Conservation (phyloP, 805 yeast species). For the Ogataea dorogensis region DNA sequence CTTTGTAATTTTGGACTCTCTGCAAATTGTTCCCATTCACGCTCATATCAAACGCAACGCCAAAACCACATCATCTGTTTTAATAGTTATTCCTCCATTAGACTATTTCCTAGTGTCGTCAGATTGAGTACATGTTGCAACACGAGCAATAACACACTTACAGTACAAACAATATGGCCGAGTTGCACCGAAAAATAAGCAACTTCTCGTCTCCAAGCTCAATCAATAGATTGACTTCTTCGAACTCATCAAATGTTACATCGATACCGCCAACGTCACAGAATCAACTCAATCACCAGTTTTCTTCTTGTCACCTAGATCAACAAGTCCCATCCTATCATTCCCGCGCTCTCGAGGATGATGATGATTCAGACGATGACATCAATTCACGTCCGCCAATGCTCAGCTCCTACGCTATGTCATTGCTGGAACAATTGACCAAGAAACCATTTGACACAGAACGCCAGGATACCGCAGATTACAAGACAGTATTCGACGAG, state of each 20-base stretch:
- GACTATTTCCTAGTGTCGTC: neutral
- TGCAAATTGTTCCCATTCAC: neutral
- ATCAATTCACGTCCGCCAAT: constrained; percentile 50
- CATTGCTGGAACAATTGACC: constrained; percentile 41
- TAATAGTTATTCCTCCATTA: neutral
- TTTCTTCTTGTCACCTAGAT: constrained; percentile 10
- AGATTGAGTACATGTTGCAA: constrained; percentile 1
- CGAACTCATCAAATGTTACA: constrained; percentile 20
- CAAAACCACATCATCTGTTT: neutral
- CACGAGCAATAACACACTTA: neutral
- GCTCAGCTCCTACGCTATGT: constrained; percentile 51
- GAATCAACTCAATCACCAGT: constrained; percentile 4
- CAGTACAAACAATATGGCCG: constrained; percentile 19
- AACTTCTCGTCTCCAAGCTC: constrained; percentile 23
- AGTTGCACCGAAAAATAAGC: constrained; percentile 24
- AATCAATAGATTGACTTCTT: constrained; percentile 15
- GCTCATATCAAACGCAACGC: constrained; percentile 5
- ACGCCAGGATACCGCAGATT: constrained; percentile 3
- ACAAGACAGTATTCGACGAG: constrained; percentile 4
- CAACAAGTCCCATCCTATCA: constrained; percentile 1
- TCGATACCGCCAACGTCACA: constrained; percentile 20
- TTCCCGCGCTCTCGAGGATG: constrained; percentile 17
- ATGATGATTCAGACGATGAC: constrained; percentile 37
- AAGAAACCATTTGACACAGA: constrained; percentile 12
- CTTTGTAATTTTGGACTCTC: neutral